Evolutionary conservation across 2,329 filamentous ascomycete species (phyloP).

Genomic region (Xylariaceae sp.): DNA sequence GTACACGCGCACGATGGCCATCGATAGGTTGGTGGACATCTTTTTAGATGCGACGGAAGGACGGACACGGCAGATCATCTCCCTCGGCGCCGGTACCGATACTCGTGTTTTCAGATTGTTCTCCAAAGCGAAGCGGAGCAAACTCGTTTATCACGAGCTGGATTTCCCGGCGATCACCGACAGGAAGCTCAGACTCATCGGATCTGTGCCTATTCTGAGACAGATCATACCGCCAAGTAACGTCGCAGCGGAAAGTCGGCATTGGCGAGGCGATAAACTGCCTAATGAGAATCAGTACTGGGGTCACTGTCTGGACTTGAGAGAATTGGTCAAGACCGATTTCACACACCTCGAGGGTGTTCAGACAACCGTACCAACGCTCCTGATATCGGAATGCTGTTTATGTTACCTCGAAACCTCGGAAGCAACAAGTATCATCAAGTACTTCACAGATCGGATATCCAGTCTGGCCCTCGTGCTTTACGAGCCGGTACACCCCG

Average conservation of each 20-base stretch:
- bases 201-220: conserved; percentile 42
- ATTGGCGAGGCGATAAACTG: conserved; percentile 41
- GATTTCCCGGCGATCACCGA: conserved; percentile 77
- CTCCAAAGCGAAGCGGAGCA: conserved; percentile 34
- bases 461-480: conserved; percentile 58
- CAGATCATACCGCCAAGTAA: conserved; percentile 33
- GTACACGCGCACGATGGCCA: conserved; percentile 81
- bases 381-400: conserved; percentile 93
- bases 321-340: conserved; percentile 44
- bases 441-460: conserved; percentile 57
- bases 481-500: conserved; percentile 83
- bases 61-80: conserved; percentile 71
- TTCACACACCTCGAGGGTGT: conserved; percentile 38
- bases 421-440: conserved; percentile 60
- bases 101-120: conserved; percentile 80
- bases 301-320: conserved; percentile 67
- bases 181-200: conserved; percentile 57
- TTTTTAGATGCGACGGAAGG: conserved; percentile 54
- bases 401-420: conserved; percentile 76
- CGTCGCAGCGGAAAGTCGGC: conserved; percentile 26
- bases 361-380: conserved; percentile 63
- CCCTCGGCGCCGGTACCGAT: conserved; percentile 89
- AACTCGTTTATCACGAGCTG: conserved; percentile 81
- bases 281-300: conserved; percentile 42
- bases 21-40: conserved; percentile 70